Evolutionary conservation across 768 basidiomycete genomes (phyloP).

Genomic region (Suillus occidentalis): DNA sequence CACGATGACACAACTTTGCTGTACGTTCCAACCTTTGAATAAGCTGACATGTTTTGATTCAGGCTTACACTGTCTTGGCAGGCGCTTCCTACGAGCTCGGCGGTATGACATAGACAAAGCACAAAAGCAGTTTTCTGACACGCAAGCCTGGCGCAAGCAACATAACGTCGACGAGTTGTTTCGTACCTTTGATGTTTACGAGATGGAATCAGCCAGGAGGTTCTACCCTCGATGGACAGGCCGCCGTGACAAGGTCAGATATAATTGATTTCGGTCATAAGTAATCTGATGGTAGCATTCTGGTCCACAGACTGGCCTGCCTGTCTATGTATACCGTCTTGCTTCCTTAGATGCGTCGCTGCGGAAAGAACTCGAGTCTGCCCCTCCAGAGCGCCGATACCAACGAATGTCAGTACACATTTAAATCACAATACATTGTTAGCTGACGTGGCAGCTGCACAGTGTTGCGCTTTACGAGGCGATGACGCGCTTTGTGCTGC

Average conservation of each 20-base stretch:
- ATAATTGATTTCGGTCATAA: background rate
- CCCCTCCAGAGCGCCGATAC: conserved; percentile 55
- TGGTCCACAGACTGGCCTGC: conserved; percentile 54
- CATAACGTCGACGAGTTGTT: conserved; percentile 65
- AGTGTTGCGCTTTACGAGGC: conserved; percentile 68
- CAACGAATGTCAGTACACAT: conserved; percentile 61
- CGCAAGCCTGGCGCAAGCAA: conserved; percentile 67
- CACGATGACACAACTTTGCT: conserved; percentile 69
- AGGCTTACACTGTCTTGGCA: conserved; percentile 31
- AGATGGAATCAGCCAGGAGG: conserved; percentile 56
- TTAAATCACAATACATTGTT: background rate
- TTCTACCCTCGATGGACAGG: conserved; percentile 87
- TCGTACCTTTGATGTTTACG: conserved; percentile 53
- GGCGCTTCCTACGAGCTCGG: conserved; percentile 83
- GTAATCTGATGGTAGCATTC: background rate
- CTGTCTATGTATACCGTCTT: conserved; percentile 75
- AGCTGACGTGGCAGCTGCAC: background rate
- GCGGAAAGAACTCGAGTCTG: conserved; percentile 59
- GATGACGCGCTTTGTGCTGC: conserved; percentile 64
- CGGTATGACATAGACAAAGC: conserved; percentile 63
- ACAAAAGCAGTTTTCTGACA: conserved; percentile 65
- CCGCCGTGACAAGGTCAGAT: conserved; percentile 63
- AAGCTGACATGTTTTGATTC: conserved; percentile 1
- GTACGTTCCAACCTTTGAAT: conserved; percentile 37
- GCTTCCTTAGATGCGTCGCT: conserved; percentile 53